Conservation (phyloP, 2,329 filamentous ascomycete genomes). For the Colletotrichum plurivorum region DNA sequence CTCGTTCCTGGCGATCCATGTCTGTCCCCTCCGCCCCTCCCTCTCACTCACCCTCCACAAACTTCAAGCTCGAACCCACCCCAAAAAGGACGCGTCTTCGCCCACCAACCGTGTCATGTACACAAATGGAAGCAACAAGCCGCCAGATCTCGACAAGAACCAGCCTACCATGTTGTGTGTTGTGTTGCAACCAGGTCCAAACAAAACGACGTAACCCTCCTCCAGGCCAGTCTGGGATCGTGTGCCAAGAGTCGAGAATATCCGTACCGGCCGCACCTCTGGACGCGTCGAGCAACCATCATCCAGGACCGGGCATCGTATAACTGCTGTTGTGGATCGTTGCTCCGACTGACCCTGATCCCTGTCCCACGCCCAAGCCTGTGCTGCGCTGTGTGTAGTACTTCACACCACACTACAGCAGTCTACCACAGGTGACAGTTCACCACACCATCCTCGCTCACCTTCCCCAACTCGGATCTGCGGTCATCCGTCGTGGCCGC, state of each 20-base stretch:
- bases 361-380: slow-evolving; percentile 10
- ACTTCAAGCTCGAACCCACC: neutral
- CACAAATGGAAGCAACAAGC: slow-evolving; percentile 13
- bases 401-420: neutral
- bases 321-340: slow-evolving; percentile 27
- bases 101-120: slow-evolving; percentile 25
- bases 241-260: neutral
- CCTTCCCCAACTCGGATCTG: slow-evolving; percentile 28
- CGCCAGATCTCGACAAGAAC: slow-evolving; percentile 17
- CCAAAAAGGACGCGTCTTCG: slow-evolving; percentile 14
- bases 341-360: slow-evolving; percentile 19
- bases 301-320: slow-evolving; percentile 21
- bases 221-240: neutral
- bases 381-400: neutral
- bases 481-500: slow-evolving; percentile 9
- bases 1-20: slow-evolving; percentile 33
- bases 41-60: slow-evolving; percentile 5
- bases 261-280: slow-evolving; percentile 1
- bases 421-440: neutral
- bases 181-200: slow-evolving; percentile 21
- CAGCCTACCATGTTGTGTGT: slow-evolving; percentile 17
- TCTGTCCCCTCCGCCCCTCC: slow-evolving; percentile 21
- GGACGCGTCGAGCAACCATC: slow-evolving; percentile 18
- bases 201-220: slow-evolving; percentile 19
- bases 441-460: slow-evolving; percentile 12